A percentile compares a stretch with the other conserved stretches of the same genome.
phyloP scores from a whole-genome alignment of 768 basidiomycete genomes.

The Inosperma sp. region DNA sequence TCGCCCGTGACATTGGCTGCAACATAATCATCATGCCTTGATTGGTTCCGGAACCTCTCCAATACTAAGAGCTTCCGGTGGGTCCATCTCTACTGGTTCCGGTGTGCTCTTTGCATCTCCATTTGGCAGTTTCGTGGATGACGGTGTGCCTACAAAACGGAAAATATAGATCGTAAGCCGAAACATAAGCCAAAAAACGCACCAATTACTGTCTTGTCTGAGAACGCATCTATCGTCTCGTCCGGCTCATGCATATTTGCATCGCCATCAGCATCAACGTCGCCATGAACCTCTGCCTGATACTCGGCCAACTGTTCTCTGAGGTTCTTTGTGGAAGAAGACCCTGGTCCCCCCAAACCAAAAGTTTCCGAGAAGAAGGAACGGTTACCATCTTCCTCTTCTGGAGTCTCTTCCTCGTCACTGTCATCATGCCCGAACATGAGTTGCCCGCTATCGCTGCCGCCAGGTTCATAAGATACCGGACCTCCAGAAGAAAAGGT shows the following conservation, averaged over 20 bases:
- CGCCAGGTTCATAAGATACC: constrained; percentile 59
- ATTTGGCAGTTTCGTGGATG: constrained; percentile 18
- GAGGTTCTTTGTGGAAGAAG: constrained; percentile 48
- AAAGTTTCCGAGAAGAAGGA: constrained; percentile 50
- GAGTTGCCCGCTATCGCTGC: constrained; percentile 44
- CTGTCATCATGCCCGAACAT: constrained; percentile 67
- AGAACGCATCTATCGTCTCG: constrained; percentile 5
- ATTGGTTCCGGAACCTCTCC: constrained; percentile 21
- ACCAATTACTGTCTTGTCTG: constrained; percentile 1
- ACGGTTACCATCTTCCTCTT: constrained; percentile 27
- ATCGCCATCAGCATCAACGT: constrained; percentile 38
- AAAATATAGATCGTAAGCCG: no score
- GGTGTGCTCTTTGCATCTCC: constrained; percentile 16
- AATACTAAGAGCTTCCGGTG: constrained; percentile 13
- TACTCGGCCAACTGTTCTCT: constrained; percentile 62
- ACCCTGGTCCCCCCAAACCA: constrained; percentile 40
- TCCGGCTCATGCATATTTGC: constrained; percentile 22
- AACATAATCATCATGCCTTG: constrained; percentile 10
- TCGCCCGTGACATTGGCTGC: neutral
- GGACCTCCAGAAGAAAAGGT: constrained; percentile 45
- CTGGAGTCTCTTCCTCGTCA: constrained; percentile 43
- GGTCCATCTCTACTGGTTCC: constrained; percentile 10
- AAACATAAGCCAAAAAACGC: constrained; percentile 2
- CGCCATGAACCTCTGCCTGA: constrained; percentile 44
- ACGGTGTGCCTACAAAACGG: no score